Base-by-base conservation (phyloP, 1,284 basidiomycete species). In the Anthracocystis panici-leucophaei region DNA sequence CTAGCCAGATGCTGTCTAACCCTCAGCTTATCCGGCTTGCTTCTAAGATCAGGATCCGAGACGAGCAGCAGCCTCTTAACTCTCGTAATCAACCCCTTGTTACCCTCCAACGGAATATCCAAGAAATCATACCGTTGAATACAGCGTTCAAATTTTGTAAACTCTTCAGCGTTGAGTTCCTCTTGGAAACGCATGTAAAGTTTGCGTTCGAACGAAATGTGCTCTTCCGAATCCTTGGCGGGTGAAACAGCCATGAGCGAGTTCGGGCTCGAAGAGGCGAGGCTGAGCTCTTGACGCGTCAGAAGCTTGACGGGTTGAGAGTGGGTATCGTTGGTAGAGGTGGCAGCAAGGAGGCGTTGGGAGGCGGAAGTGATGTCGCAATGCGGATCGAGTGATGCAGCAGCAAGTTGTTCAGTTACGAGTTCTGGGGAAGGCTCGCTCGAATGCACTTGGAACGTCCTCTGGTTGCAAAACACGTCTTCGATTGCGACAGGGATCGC, bases 81-180 rank as follows among this genome's bases (percentile, higher is more conserved):
- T 2, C 81, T 56, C n/a, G 78, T 82, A 53, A 82, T 67, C 41
- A 82, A 53, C 7, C 81, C 81, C 40, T 71, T 70, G 18, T 69
- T 74, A 14, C 81, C 81, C 42, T 82, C 79, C 14, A 82, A 53
- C 10, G 71, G 76, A 33, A 82, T 81, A 23, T 82, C 81, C 35
- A 80, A 52, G 12, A 69, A 77, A 53, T 82, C 81, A 57, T 82
- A 82, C 42, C 80, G 75, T 42, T 81, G 79, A 33, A 79, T 77
- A 58, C 79, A 79, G 11, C 65, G 69, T 21, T 82, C 80, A 44
- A 82, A 81, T 52, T 80, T 79, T 31, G 62, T 45, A 11, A 82
- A 73, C 25, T 82, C 79, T 12, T 67, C 71, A 1, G 51, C 35
- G 57, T 65, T 51, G 7, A 82, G 69, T 51, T 81, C 78, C 31